Conservation (phyloP, 495 filamentous ascomycete species). For the Parathielavia appendiculata region DNA sequence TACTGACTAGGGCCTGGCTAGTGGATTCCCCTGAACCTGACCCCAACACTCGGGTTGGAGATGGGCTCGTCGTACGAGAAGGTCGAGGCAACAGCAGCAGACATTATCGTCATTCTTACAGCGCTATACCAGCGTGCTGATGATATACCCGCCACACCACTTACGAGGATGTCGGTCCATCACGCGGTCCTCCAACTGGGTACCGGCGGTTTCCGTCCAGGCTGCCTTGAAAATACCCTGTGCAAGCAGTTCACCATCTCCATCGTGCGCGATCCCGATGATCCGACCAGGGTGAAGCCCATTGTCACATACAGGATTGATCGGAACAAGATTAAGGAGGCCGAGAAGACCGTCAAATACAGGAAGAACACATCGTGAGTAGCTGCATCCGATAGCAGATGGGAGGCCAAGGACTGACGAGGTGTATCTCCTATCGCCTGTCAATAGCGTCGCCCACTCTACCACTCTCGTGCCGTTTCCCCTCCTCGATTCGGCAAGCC, state of each 20-base stretch:
- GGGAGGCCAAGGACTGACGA: constrained; percentile 12
- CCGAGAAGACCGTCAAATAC: constrained; percentile 4
- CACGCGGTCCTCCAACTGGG: background rate
- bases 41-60: constrained; percentile 2
- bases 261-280: constrained; percentile 8
- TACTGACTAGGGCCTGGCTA: constrained; percentile 10
- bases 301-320: constrained; percentile 4
- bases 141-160: constrained; percentile 9
- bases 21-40: constrained; percentile 8
- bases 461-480: constrained; percentile 14
- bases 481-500: constrained; percentile 13
- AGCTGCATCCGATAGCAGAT: constrained; percentile 11
- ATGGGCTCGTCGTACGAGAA: constrained; percentile 3
- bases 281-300: background rate
- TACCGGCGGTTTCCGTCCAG: constrained; percentile 9
- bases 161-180: constrained; percentile 6
- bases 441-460: constrained; percentile 15
- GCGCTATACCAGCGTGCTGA: constrained; percentile 10
- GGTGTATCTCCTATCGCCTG: constrained; percentile 9
- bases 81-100: constrained; percentile 8
- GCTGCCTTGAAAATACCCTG: constrained; percentile 7
- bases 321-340: constrained; percentile 9
- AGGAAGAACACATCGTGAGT: constrained; percentile 14
- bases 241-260: constrained; percentile 5
- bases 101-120: constrained; percentile 9